Evolutionary conservation across 306 rosid species (phyloP), one percentile per base, ranked within the genome.

Genomic region (Prosopis cineraria): DNA sequence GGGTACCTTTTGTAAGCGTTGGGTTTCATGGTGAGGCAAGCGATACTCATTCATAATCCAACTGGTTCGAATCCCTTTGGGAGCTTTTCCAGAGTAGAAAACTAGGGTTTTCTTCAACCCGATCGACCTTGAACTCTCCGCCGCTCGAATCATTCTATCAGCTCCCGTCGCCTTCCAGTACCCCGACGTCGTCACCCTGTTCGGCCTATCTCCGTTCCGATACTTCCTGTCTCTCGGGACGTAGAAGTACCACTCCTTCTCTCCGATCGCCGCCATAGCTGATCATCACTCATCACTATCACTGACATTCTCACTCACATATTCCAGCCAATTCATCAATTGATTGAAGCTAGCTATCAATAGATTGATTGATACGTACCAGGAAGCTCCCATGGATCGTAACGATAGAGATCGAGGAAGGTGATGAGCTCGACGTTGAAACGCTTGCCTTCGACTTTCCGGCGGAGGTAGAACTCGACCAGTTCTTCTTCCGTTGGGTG

Each of bases 41-140:
- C 99, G 96, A 81, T 96, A 96, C 88, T 96, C 99, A 64, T 96
- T 96, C 99, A 96, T 96, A 78, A 94, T 94, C 97, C 98, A 94
- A 30, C 97, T 94, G 17, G 93, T 94, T 56, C 98, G 87, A 52
- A 90, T 88, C 13, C 98, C 98, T 81, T 94, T 92, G 0, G 98
- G 98, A 53, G 98, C 98, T 74, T 94, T 94, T 0, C 98, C 98
- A 17, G 97, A 94, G 77, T 94, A 94, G 80, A 94, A 94, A 84
- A 94, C 98, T 90, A 94, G 98, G 98, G 98, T 94, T 94, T 94
- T 94, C 93, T 94, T 94, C 7, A 94, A 75, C 0, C 98, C 98
- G 33, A 94, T 94, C 0, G 98, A 94, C 9, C 97, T 78, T 6
- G 83, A 87, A 13, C 79, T 86, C 83, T 94, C 98, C 0, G 90